Evolutionary conservation across 2,329 filamentous ascomycete genomes (phyloP), one percentile per base, ranked within the genome.

Genomic region (Ophiostoma australiae): DNA sequence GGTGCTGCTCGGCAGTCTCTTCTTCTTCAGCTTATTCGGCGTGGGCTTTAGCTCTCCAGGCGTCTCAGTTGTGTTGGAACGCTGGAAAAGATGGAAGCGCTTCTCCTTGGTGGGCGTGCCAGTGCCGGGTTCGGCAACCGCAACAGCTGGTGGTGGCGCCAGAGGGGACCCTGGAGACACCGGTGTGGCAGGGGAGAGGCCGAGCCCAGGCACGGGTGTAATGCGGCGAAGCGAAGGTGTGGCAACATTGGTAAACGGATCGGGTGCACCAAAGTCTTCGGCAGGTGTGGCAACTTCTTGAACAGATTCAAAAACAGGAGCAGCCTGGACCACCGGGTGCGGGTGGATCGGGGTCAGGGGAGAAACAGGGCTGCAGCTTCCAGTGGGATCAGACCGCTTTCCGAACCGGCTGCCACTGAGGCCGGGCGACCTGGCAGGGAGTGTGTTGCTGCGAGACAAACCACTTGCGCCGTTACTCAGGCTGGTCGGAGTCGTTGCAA

Each of bases 1-100:
- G 31, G 91, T 81, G 76, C 91, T 92, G 61, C 89, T 90, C 0
- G 91, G 90, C 70, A 91, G 83, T 73, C 89, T 85, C 80, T 92
- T 97, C 83, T 98, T 98, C 79, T 90, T 91, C 69, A 99, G 82
- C 80, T 97, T 97, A 77, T 97, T 97, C 0, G 93, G 92, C 77
- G 90, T 90, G 1, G 71, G 69, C 66, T 91, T 87, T 76, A 86
- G 89, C 73, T 89, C 89, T 52, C 83, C 85, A 61, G 37, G 23
- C 33, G 82, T 85, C 61, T 87, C 86, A 35, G 82, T 84, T 0
- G 85, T 84, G 0, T 90, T 88, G 2, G 91, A 90, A 74, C 90
- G 86, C 76, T 91, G 86, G 76, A 96, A 91, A 52, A 96, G 81
- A 69, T 90, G 84, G 70, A 96, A 79, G 72, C 87, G 89, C 39